Evolutionary conservation across 306 rosid genomes (phyloP).

Genomic region (Vicia sativa): DNA sequence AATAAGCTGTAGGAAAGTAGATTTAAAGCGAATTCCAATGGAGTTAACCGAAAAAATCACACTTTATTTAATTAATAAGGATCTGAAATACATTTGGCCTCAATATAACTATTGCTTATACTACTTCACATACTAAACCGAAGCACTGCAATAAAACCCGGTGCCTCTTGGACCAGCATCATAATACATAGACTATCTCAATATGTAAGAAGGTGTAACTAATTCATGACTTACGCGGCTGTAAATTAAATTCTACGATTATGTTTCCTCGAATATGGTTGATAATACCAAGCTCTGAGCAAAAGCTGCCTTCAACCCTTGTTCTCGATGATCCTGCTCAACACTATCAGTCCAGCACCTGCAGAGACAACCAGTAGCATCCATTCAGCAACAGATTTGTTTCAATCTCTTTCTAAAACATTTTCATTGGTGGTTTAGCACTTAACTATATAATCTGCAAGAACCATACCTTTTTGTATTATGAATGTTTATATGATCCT

Average conservation of each 20-base stretch:
- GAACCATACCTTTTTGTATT: slow-evolving; percentile 55
- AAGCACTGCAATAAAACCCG: slow-evolving; percentile 43
- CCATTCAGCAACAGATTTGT: slow-evolving; percentile 5
- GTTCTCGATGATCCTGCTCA: slow-evolving; percentile 63
- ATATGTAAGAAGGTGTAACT: slow-evolving; percentile 37
- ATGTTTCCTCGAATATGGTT: slow-evolving; percentile 55
- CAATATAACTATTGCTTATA: slow-evolving; percentile 28
- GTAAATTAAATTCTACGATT: slow-evolving; percentile 20
- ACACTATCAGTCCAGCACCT: slow-evolving; percentile 49
- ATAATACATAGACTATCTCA: slow-evolving; percentile 23
- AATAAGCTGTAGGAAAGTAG: neutral
- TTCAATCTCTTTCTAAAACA: too few relatives aligned
- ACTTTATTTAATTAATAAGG: slow-evolving; percentile 12
- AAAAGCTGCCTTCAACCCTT: slow-evolving; percentile 60
- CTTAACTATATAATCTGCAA: neutral
- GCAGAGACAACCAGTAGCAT: slow-evolving; percentile 41
- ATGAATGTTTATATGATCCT: slow-evolving; percentile 36
- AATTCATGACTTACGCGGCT: slow-evolving; percentile 36
- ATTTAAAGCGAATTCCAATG: neutral
- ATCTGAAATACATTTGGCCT: slow-evolving; percentile 13
- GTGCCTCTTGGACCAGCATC: slow-evolving; percentile 41
- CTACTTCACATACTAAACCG: slow-evolving; percentile 43
- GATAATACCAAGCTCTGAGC: slow-evolving; percentile 69
- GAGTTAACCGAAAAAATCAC: neutral
- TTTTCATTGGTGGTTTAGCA: neutral